phyloP scores from a whole-genome alignment of 2,329 filamentous ascomycete genomes.

The Magnaporthiopsis incrustans region DNA sequence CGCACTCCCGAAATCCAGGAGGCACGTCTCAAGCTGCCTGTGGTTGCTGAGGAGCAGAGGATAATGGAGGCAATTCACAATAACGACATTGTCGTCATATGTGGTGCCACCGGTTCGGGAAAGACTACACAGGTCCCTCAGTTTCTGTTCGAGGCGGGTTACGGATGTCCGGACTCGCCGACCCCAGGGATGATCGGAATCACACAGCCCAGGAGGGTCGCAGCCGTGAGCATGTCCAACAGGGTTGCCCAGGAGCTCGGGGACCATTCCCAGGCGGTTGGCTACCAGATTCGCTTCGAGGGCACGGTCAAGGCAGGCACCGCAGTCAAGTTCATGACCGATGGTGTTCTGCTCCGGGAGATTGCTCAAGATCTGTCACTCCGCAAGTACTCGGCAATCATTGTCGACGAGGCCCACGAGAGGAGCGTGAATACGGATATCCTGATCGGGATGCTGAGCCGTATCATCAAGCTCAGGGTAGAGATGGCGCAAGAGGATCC shows the following conservation, averaged over 20 bases:
- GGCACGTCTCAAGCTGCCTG: slow-evolving; percentile 70
- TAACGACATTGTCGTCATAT: slow-evolving; percentile 82
- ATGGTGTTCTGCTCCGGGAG: slow-evolving; percentile 89
- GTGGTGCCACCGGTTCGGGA: slow-evolving; percentile 90
- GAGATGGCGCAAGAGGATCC: slow-evolving; percentile 66
- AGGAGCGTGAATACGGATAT: slow-evolving; percentile 97
- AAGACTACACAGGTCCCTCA: slow-evolving; percentile 98
- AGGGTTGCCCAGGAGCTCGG: slow-evolving; percentile 83
- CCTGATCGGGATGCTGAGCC: slow-evolving; percentile 91
- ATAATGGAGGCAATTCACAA: slow-evolving; percentile 98
- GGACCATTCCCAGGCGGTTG: slow-evolving; percentile 66
- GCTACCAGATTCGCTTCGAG: slow-evolving; percentile 94
- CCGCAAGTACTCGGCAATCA: slow-evolving; percentile 82
- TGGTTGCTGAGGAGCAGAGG: slow-evolving; percentile 91
- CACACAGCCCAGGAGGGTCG: slow-evolving; percentile 89
- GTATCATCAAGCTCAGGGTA: slow-evolving; percentile 77
- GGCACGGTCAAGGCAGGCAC: slow-evolving; percentile 73
- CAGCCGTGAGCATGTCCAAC: slow-evolving; percentile 93
- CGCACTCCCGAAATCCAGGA: slow-evolving; percentile 69
- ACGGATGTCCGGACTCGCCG: slow-evolving; percentile 67
- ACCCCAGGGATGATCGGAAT: slow-evolving; percentile 91
- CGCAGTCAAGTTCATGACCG: slow-evolving; percentile 97
- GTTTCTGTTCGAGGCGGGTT: slow-evolving; percentile 90
- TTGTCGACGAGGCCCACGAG: slow-evolving; percentile 97
- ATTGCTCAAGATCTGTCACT: slow-evolving; percentile 83